phyloP scores from a whole-genome alignment of 176 grass and related monocot species.

The Metroxylon sagu region DNA sequence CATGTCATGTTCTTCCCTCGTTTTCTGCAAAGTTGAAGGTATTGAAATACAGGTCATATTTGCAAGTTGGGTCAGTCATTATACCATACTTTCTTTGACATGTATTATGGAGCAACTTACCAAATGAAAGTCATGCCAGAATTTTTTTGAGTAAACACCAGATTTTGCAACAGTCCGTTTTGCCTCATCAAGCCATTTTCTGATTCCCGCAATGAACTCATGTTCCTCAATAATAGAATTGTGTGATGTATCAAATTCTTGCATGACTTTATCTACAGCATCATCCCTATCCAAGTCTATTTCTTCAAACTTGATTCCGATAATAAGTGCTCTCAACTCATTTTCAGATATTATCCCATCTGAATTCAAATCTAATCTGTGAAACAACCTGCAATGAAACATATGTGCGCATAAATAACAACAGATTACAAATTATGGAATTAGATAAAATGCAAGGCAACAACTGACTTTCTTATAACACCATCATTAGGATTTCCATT shows the following conservation, averaged over 20 bases:
- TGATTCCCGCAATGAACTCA: conserved; percentile 62
- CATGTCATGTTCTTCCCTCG: conserved; percentile 43
- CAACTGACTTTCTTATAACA: conserved; percentile 56
- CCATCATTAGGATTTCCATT: conserved; percentile 47
- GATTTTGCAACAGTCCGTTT: conserved; percentile 19
- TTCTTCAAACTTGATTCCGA: conserved; percentile 55
- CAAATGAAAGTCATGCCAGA: conserved; percentile 49
- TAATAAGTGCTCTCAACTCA: conserved; percentile 65
- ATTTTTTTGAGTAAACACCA: conserved; percentile 38
- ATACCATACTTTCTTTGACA: too few species aligned
- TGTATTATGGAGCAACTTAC: conserved; percentile 13
- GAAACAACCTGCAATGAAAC: conserved; percentile 53
- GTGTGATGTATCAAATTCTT: conserved; percentile 52
- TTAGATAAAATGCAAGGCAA: not conserved
- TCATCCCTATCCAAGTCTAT: conserved; percentile 41
- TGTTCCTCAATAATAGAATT: conserved; percentile 42
- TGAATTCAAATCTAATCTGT: conserved; percentile 54
- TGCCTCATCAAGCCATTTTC: conserved; percentile 56
- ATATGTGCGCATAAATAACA: too few species aligned
- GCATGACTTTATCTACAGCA: conserved; percentile 51
- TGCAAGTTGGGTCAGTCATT: too few species aligned
- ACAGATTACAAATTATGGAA: not conserved
- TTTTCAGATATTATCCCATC: conserved; percentile 40
- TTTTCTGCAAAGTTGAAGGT: conserved; percentile 48
- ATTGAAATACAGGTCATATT: not conserved